Conservation (phyloP, 2,329 filamentous ascomycete genomes). For the Claviceps sp. region DNA sequence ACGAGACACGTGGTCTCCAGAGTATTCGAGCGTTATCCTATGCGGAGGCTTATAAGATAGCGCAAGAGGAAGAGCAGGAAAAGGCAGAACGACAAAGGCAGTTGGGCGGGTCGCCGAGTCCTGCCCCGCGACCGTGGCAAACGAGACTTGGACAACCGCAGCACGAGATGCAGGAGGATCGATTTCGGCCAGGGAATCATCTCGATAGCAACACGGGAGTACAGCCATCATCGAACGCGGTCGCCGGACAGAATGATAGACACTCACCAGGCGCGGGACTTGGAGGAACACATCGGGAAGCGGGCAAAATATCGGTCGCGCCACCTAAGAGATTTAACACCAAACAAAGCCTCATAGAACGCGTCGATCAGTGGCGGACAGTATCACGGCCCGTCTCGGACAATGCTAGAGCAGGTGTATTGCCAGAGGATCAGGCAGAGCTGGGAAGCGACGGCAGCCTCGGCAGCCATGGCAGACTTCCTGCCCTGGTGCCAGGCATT, state of each 20-base stretch:
- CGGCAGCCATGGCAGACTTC: conserved; percentile 18
- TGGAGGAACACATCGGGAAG: not conserved
- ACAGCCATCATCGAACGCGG: conserved; percentile 2
- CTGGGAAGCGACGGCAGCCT: conserved; percentile 17
- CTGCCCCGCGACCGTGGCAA: conserved; percentile 34
- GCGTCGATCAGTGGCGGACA: conserved; percentile 5
- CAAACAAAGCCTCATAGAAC: conserved; percentile 2
- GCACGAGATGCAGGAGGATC: conserved; percentile 18
- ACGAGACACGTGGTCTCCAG: conserved; percentile 14
- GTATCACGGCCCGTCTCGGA: not conserved
- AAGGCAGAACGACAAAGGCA: conserved; percentile 13
- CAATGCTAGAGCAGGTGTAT: not conserved
- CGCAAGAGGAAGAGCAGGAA: conserved; percentile 18
- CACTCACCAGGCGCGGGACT: not conserved
- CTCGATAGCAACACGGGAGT: conserved; percentile 16
- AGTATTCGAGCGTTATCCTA: conserved; percentile 25
- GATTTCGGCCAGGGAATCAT: conserved; percentile 16
- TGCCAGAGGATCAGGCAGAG: conserved; percentile 9
- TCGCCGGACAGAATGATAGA: conserved; percentile 9
- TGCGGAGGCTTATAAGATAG: conserved; percentile 27
- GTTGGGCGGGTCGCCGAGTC: conserved; percentile 36
- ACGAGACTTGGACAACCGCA: conserved; percentile 14
- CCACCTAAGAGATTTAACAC: not conserved
- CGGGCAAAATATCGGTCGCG: not conserved
- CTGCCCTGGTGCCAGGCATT: conserved; percentile 25